These are phyloP conservation scores for Gossypium thurberi DNA, from an alignment of 345 rosid genomes.

Conservation along the genomic window DNA sequence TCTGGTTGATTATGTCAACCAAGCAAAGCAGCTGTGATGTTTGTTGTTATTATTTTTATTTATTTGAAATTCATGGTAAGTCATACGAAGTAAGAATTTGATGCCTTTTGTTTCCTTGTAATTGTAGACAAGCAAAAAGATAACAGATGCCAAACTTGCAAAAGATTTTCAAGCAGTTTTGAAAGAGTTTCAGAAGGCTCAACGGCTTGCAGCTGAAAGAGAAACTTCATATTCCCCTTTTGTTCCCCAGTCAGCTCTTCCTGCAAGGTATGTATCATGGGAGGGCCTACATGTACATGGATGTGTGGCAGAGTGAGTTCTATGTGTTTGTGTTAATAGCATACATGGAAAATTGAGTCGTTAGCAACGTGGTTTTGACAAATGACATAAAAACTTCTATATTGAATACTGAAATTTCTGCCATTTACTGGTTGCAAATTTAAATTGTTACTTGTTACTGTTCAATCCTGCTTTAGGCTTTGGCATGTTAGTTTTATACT, in stretches of 20 bases:
- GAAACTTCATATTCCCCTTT: constrained; percentile 86
- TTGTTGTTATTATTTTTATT: background rate
- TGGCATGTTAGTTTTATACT: constrained; percentile 14
- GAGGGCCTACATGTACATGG: background rate
- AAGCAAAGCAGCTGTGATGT: background rate
- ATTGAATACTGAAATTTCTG: background rate
- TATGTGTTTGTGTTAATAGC: background rate
- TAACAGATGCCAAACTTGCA: constrained; percentile 98
- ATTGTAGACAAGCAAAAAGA: constrained; percentile 76
- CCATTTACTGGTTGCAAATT: background rate
- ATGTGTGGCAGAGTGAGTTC: background rate
- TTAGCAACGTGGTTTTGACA: background rate
- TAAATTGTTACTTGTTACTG: background rate
- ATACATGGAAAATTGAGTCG: background rate
- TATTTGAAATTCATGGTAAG: background rate
- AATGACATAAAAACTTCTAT: background rate
- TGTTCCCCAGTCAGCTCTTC: constrained; percentile 54
- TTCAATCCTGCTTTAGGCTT: background rate
- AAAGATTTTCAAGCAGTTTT: constrained; percentile 93
- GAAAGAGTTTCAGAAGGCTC: constrained; percentile 98
- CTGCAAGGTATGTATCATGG: constrained; percentile 53
- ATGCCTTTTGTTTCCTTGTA: constrained; percentile 1
- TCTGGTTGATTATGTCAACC: constrained; percentile 8
- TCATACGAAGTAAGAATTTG: background rate
- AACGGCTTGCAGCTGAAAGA: constrained; percentile 93